phyloP scores from a whole-genome alignment of 1,139 yeast species.

The Scheffersomyces cryptocercus region DNA sequence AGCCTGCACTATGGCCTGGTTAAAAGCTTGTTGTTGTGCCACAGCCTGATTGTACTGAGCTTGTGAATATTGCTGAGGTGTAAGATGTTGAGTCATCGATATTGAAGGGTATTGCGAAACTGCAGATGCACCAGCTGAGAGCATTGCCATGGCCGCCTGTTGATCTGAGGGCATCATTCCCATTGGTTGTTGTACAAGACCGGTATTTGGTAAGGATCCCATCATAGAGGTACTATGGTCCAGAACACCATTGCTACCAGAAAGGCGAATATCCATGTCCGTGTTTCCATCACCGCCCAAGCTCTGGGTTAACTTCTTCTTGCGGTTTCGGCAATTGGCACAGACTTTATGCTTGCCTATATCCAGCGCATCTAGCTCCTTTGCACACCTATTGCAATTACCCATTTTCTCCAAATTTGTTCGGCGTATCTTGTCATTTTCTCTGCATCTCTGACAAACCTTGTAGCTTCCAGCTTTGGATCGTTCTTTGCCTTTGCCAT shows the following conservation, averaged over 20 bases:
- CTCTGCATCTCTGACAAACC: constrained; percentile 64
- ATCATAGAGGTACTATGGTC: no score
- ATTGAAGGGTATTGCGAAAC: constrained; percentile 6
- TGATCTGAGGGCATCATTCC: constrained; percentile 13
- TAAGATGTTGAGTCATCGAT: constrained; percentile 8
- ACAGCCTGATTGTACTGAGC: constrained; percentile 14
- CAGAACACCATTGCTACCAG: no score
- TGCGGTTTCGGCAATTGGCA: constrained; percentile 50
- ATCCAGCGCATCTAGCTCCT: constrained; percentile 43
- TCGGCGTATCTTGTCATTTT: constrained; percentile 59
- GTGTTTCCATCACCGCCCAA: no score
- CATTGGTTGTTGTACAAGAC: constrained; percentile 8
- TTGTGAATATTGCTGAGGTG: constrained; percentile 10
- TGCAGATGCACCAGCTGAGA: constrained; percentile 4
- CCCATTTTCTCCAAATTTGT: constrained; percentile 57
- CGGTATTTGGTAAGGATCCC: no score
- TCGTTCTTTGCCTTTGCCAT: constrained; percentile 15
- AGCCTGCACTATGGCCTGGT: constrained; percentile 17
- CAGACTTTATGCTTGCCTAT: constrained; percentile 60
- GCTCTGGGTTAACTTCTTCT: constrained; percentile 36
- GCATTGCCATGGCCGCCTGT: constrained; percentile 8
- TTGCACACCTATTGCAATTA: constrained; percentile 63
- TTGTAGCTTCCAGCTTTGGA: constrained; percentile 42
- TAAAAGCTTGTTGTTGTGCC: constrained; percentile 17
- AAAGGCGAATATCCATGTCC: no score